Conservation (phyloP, 1,139 yeast genomes). For the Yamadazyma dushanensis region DNA sequence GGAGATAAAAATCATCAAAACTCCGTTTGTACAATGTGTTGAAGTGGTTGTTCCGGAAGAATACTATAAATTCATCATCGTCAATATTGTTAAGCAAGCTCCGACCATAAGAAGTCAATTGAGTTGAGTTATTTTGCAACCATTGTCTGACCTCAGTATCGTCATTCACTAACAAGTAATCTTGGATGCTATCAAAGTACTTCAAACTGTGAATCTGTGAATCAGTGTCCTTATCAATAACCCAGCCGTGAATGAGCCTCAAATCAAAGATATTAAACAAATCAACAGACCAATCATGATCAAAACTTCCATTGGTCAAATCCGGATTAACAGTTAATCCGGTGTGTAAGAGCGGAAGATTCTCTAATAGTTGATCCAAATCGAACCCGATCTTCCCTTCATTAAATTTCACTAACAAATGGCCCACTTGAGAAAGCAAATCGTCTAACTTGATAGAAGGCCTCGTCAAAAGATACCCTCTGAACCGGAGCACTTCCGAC, state of each 20-base stretch:
- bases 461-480: constrained; percentile 5
- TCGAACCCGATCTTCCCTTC: constrained; percentile 19
- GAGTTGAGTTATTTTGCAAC: constrained; percentile 59
- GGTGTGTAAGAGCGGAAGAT: constrained; percentile 64
- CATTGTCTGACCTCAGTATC: constrained; percentile 29
- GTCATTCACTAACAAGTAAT: constrained; percentile 26
- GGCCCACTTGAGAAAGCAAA: constrained; percentile 47
- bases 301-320: constrained; percentile 61
- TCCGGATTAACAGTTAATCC: constrained; percentile 78
- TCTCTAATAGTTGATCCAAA: constrained; percentile 39
- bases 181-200: constrained; percentile 50
- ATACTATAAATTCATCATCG: constrained; percentile 50
- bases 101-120: constrained; percentile 68
- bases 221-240: constrained; percentile 19
- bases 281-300: constrained; percentile 32
- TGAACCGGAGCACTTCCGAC: constrained; percentile 10
- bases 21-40: constrained; percentile 62
- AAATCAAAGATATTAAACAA: constrained; percentile 43
- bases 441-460: constrained; percentile 24
- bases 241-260: constrained; percentile 54
- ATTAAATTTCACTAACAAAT: constrained; percentile 34
- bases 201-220: constrained; percentile 27
- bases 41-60: constrained; percentile 87
- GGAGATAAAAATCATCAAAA: constrained; percentile 50
- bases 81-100: constrained; percentile 41